phyloP scores from a whole-genome alignment of 345 rosid genomes.

The Eucalyptus pauciflora region DNA sequence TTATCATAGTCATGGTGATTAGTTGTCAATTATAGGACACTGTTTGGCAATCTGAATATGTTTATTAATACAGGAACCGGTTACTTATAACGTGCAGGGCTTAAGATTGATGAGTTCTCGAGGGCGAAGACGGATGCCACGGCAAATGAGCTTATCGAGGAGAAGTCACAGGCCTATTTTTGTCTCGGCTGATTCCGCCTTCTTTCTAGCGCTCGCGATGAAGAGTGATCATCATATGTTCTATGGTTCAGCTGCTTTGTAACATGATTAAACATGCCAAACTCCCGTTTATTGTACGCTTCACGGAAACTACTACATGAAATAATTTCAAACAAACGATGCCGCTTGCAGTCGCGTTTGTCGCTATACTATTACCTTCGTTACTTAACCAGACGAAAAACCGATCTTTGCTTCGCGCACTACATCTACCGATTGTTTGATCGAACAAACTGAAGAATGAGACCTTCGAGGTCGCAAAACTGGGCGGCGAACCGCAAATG shows the following conservation, averaged over 20 bases:
- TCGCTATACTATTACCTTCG: neutral
- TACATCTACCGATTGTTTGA: neutral
- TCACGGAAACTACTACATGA: neutral
- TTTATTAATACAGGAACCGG: neutral
- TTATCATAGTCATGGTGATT: neutral
- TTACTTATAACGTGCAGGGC: slow-evolving; percentile 12
- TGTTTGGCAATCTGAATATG: neutral
- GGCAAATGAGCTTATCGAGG: slow-evolving; percentile 62
- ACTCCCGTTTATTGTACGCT: neutral
- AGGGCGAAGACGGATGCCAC: slow-evolving; percentile 74
- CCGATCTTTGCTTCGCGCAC: neutral
- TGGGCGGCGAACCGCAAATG: neutral
- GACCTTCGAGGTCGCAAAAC: neutral
- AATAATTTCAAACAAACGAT: neutral
- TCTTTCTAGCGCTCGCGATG: neutral
- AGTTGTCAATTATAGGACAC: neutral
- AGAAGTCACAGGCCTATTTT: slow-evolving; percentile 56
- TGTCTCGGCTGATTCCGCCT: slow-evolving; percentile 6
- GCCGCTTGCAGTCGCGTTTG: neutral
- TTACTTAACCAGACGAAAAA: neutral
- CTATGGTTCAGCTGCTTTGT: neutral
- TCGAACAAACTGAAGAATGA: neutral
- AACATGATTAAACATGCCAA: neutral
- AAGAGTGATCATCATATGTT: neutral
- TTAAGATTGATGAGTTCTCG: slow-evolving; percentile 54